Percentiles rank a stretch among this genome's conserved stretches.
These are phyloP conservation scores for Alloascoidea africana DNA, from an alignment of 805 yeast genomes.

Conservation along the genomic window DNA sequence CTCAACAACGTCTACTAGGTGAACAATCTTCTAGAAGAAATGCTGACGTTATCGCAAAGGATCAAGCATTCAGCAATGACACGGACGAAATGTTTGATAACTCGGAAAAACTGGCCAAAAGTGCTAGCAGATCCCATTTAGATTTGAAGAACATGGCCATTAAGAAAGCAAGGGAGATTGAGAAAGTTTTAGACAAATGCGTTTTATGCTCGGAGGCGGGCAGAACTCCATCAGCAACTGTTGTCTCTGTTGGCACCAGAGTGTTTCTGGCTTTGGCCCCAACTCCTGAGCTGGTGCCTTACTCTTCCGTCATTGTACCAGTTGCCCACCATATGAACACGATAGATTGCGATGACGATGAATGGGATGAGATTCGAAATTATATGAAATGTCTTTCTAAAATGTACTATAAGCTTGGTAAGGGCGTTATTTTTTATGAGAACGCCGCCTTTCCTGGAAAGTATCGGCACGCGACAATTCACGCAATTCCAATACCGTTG, in stretches of 20 bases:
- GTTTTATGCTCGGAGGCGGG: conserved; percentile 20
- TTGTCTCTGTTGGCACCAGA: conserved; percentile 21
- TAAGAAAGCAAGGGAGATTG: conserved; percentile 13
- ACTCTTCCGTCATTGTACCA: conserved; percentile 26
- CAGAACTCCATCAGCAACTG: conserved; percentile 14
- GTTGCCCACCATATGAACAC: conserved; percentile 24
- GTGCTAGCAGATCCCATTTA: conserved; percentile 15
- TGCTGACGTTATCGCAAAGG: conserved; percentile 21
- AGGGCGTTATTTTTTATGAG: conserved; percentile 30
- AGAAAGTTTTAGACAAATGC: conserved; percentile 20
- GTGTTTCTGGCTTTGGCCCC: conserved; percentile 25
- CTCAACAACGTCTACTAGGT: conserved; percentile 15
- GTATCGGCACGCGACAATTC: conserved; percentile 23
- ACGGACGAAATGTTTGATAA: conserved; percentile 28
- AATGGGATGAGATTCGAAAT: conserved; percentile 26
- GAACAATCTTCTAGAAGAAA: conserved; percentile 14
- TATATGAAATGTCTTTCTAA: conserved; percentile 25
- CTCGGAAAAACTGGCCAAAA: conserved; percentile 20
- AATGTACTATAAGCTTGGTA: conserved; percentile 22
- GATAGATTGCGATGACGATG: conserved; percentile 25
- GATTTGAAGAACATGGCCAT: conserved; percentile 17
- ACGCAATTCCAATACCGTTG: conserved; percentile 27
- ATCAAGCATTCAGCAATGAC: conserved; percentile 22
- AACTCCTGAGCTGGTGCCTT: conserved; percentile 22
- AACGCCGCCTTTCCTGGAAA: conserved; percentile 17